Evolutionary conservation across 768 basidiomycete genomes (phyloP).

Genomic region (Boletellus ananas): DNA sequence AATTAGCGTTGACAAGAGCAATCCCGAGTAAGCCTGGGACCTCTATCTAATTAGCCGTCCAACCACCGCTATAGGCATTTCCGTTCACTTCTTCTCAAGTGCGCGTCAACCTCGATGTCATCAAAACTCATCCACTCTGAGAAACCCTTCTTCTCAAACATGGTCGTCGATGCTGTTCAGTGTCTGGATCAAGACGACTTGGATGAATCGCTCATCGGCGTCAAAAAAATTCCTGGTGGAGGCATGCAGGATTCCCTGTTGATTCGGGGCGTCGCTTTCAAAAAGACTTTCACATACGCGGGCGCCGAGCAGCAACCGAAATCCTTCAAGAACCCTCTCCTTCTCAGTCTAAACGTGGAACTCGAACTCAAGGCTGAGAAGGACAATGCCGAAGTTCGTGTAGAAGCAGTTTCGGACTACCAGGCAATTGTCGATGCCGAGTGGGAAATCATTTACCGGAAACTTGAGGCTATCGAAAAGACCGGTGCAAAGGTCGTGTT

Average conservation of each 20-base stretch:
- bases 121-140: slow-evolving; percentile 98
- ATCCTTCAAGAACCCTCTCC: slow-evolving; percentile 80
- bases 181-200: slow-evolving; percentile 90
- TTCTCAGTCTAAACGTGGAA: slow-evolving; percentile 95
- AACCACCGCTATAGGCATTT: slow-evolving; percentile 59
- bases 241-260: slow-evolving; percentile 95
- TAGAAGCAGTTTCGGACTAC: slow-evolving; percentile 95
- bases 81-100: slow-evolving; percentile 91
- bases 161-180: slow-evolving; percentile 97
- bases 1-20: slow-evolving; percentile 81
- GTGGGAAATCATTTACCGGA: slow-evolving; percentile 99
- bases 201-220: slow-evolving; percentile 93
- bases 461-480: slow-evolving; percentile 91
- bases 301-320: slow-evolving; percentile 99
- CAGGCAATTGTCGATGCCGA: slow-evolving; percentile 99
- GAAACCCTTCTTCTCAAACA: slow-evolving; percentile 97
- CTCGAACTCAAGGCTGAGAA: slow-evolving; percentile 98
- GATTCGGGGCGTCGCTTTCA: slow-evolving; percentile 91
- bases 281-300: slow-evolving; percentile 99
- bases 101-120: slow-evolving; percentile 99
- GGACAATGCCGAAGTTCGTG: slow-evolving; percentile 97
- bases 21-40: slow-evolving; percentile 71
- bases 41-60: background rate
- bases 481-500: slow-evolving; percentile 97
- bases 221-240: slow-evolving; percentile 97